Evolutionary conservation across 2,329 filamentous ascomycete genomes (phyloP).

Genomic region (Penicillium sp.): DNA sequence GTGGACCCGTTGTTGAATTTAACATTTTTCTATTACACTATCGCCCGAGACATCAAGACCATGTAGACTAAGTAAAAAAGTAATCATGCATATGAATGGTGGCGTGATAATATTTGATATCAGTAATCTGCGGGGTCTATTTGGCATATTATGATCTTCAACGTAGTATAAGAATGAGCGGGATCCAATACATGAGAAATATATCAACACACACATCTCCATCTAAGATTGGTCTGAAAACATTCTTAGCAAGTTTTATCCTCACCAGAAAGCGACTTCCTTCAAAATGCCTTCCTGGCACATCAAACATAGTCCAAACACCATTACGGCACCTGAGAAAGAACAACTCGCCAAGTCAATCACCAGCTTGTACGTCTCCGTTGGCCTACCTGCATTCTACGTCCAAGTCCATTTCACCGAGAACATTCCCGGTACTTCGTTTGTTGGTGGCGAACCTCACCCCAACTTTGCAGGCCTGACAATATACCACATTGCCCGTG

Average conservation of each 20-base stretch:
- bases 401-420: not conserved
- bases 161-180: not conserved
- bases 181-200: not conserved
- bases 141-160: not conserved
- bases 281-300: not conserved
- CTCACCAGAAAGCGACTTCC: not conserved
- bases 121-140: not conserved
- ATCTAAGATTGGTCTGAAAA: not conserved
- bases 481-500: slow-evolving; percentile 8
- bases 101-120: not conserved
- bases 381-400: not conserved
- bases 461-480: not conserved
- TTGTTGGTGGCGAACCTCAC: not conserved
- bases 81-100: not conserved
- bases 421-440: not conserved
- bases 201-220: not conserved
- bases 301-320: slow-evolving; percentile 1
- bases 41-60: not conserved
- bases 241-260: not conserved
- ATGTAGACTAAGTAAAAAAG: no score
- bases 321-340: not conserved
- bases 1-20: no score
- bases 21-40: not conserved
- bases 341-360: slow-evolving; percentile 7
- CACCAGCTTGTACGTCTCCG: not conserved